A percentile compares a stretch with the other conserved stretches of the same genome.
These are phyloP conservation scores for Evansstolkia leycettana DNA, from an alignment of 495 filamentous ascomycete species.

Conservation along the genomic window DNA sequence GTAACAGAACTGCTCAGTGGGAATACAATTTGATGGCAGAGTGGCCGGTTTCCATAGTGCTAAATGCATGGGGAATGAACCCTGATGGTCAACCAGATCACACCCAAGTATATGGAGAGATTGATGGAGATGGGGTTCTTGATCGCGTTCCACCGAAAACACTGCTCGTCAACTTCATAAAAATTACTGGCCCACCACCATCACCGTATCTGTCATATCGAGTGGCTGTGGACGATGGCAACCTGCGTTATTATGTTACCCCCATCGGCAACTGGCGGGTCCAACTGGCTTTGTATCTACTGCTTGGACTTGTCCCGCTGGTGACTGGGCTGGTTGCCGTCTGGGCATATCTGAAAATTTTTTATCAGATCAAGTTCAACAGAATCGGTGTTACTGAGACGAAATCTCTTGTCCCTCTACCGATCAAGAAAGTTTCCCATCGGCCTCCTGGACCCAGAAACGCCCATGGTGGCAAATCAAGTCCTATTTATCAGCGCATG, in stretches of 20 bases:
- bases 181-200: slow-evolving; percentile 29
- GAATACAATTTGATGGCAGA: slow-evolving; percentile 38
- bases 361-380: slow-evolving; percentile 43
- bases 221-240: slow-evolving; percentile 32
- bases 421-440: slow-evolving; percentile 1
- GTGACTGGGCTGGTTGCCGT: slow-evolving; percentile 26
- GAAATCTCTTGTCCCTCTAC: slow-evolving; percentile 9
- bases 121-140: slow-evolving; percentile 31
- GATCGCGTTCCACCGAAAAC: slow-evolving; percentile 29
- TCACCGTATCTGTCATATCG: slow-evolving; percentile 32
- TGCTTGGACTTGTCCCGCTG: slow-evolving; percentile 31
- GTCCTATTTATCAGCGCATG: no score
- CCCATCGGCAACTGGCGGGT: slow-evolving; percentile 29
- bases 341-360: slow-evolving; percentile 30
- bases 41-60: slow-evolving; percentile 33
- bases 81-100: slow-evolving; percentile 32
- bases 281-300: slow-evolving; percentile 31
- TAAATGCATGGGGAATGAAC: slow-evolving; percentile 39
- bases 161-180: slow-evolving; percentile 30
- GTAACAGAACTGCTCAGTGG: slow-evolving; percentile 33
- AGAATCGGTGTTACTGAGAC: slow-evolving; percentile 22
- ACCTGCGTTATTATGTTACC: slow-evolving; percentile 23
- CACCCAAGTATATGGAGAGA: slow-evolving; percentile 35
- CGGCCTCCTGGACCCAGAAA: background rate
- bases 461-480: no score